Conservation (phyloP, 306 rosid genomes). For the Prunus salicina region DNA sequence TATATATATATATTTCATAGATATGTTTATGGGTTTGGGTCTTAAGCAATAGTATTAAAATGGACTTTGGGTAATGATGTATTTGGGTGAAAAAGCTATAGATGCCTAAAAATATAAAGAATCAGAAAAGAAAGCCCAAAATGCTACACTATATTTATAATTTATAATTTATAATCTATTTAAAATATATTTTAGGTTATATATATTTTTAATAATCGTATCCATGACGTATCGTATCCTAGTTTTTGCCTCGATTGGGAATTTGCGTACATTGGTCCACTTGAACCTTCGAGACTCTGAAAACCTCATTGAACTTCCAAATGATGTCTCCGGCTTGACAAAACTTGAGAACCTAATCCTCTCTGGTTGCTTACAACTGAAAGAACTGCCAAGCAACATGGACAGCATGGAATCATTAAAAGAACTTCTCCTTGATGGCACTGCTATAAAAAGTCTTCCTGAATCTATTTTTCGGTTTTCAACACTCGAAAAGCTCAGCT, state of each 20-base stretch:
- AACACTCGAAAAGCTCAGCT: constrained; percentile 41
- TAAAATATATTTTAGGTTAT: no score
- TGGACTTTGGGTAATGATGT: no score
- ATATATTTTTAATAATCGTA: no score
- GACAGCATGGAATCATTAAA: constrained; percentile 43
- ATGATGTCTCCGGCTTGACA: constrained; percentile 49
- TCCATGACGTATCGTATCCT: no score
- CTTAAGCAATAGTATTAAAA: no score
- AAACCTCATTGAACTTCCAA: constrained; percentile 42
- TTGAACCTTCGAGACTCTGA: constrained; percentile 41
- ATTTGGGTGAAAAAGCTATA: no score
- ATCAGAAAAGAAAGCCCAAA: no score
- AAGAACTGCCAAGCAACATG: constrained; percentile 45
- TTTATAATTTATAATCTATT: no score
- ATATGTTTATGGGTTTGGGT: no score
- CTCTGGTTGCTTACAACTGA: constrained; percentile 38
- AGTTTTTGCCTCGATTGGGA: constrained; percentile 37
- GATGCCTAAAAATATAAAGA: no score
- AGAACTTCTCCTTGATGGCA: constrained; percentile 36
- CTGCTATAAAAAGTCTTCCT: constrained; percentile 44
- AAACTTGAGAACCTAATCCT: constrained; percentile 45
- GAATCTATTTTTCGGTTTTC: constrained; percentile 44
- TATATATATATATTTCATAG: no score
- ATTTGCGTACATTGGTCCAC: constrained; percentile 34
- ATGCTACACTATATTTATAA: no score